Percentiles rank a stretch among this genome's conserved stretches.
Evolutionary conservation across 1,139 yeast genomes (phyloP).

Genomic region (Hyphopichia burtonii): DNA sequence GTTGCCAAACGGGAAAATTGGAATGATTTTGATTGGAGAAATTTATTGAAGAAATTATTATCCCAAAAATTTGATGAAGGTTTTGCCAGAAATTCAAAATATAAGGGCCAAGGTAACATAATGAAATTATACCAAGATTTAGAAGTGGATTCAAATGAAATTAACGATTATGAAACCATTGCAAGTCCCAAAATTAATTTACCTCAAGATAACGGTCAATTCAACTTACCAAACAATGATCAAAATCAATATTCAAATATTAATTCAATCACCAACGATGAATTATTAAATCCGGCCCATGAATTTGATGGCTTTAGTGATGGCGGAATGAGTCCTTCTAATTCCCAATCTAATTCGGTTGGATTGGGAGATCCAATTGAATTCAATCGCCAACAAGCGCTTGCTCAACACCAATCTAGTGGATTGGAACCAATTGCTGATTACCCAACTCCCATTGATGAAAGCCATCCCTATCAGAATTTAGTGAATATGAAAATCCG

Average conservation of each 20-base stretch:
- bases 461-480: conserved; percentile 15
- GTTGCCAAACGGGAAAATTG: conserved; percentile 33
- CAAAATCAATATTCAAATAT: background rate
- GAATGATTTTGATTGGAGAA: conserved; percentile 41
- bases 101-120: conserved; percentile 36
- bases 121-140: conserved; percentile 27
- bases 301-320: conserved; percentile 16
- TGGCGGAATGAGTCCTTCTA: conserved; percentile 7
- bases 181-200: conserved; percentile 16
- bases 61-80: conserved; percentile 3
- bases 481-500: conserved; percentile 7
- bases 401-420: background rate
- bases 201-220: conserved; percentile 6
- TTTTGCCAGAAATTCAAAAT: conserved; percentile 9
- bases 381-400: conserved; percentile 2
- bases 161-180: conserved; percentile 9
- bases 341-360: conserved; percentile 1
- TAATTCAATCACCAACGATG: conserved; percentile 3
- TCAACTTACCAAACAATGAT: background rate
- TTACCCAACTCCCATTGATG: conserved; percentile 24
- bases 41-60: conserved; percentile 31
- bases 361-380: conserved; percentile 11
- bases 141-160: conserved; percentile 17
- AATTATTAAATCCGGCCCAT: conserved; percentile 1
- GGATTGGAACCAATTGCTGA: conserved; percentile 21